Conservation (phyloP, 176 grass and related monocot genomes). For the Tuctoria greenei region DNA sequence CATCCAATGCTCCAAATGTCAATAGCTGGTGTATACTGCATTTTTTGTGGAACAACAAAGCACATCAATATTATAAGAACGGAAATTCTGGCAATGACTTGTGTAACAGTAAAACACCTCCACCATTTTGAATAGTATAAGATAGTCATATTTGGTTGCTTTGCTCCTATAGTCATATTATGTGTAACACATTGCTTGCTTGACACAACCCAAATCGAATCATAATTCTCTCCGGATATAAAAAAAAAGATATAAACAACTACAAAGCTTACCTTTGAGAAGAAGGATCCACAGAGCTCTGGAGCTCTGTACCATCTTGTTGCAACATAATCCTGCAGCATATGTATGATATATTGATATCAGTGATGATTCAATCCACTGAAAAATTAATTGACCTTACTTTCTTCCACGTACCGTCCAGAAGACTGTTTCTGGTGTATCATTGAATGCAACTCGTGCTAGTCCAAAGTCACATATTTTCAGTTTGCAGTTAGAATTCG, state of each 20-base stretch:
- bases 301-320: slow-evolving; percentile 99
- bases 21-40: slow-evolving; percentile 98
- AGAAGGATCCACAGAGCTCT: slow-evolving; percentile 97
- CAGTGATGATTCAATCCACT: slow-evolving; percentile 20
- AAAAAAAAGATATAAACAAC: slow-evolving; percentile 18
- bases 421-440: slow-evolving; percentile 90
- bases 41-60: slow-evolving; percentile 29
- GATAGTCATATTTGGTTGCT: neutral
- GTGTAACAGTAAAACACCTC: slow-evolving; percentile 1
- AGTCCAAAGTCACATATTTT: slow-evolving; percentile 99
- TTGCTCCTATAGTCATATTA: too few relatives aligned
- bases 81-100: slow-evolving; percentile 3
- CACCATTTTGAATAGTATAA: neutral
- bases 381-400: neutral
- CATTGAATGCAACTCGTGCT: slow-evolving; percentile 87
- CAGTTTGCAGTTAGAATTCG: slow-evolving; percentile 97
- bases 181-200: neutral
- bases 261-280: slow-evolving; percentile 63
- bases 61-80: slow-evolving; percentile 24
- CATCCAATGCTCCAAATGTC: slow-evolving; percentile 99
- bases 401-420: slow-evolving; percentile 79
- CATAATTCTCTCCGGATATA: neutral
- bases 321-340: slow-evolving; percentile 93
- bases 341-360: slow-evolving; percentile 13
- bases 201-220: neutral